phyloP scores from a whole-genome alignment of 2,329 filamentous ascomycete genomes.

The Aspergillus sp. region DNA sequence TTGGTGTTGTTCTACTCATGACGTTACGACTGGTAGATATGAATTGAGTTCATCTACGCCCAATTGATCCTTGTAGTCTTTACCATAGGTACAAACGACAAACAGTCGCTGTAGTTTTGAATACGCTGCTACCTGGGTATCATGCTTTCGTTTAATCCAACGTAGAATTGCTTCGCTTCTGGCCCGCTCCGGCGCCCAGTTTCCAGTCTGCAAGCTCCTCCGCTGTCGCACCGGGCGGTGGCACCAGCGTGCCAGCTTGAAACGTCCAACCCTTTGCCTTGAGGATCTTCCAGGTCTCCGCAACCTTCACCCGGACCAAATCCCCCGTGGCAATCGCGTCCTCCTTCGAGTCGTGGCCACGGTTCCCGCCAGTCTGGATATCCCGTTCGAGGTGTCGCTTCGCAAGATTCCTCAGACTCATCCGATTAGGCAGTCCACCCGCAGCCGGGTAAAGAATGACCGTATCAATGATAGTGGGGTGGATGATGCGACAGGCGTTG shows the following conservation, averaged over 20 bases:
- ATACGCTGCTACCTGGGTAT: constrained; percentile 6
- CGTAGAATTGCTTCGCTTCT: constrained; percentile 23
- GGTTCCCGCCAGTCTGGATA: constrained; percentile 69
- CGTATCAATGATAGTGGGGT: constrained; percentile 82
- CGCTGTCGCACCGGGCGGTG: constrained; percentile 23
- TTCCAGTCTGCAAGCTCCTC: constrained; percentile 8
- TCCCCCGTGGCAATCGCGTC: constrained; percentile 89
- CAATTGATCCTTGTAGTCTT: constrained; percentile 2
- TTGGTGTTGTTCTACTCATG: constrained; percentile 24
- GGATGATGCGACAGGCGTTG: constrained; percentile 79
- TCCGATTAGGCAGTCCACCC: constrained; percentile 71
- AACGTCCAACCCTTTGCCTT: constrained; percentile 67
- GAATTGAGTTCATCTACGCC: constrained; percentile 23
- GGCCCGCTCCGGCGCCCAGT: constrained; percentile 23
- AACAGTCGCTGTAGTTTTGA: not conserved
- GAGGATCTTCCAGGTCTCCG: constrained; percentile 67
- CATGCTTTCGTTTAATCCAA: not conserved
- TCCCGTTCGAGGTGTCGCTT: constrained; percentile 66
- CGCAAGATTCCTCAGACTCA: constrained; percentile 74
- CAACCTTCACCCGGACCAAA: constrained; percentile 70
- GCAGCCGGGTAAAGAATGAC: constrained; percentile 79
- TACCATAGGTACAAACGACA: too few relatives aligned
- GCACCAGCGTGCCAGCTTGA: constrained; percentile 45
- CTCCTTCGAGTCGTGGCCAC: constrained; percentile 87
- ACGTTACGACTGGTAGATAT: constrained; percentile 32